Evolutionary conservation across 2,329 filamentous ascomycete genomes (phyloP).

Genomic region (Hypomyces perniciosus): DNA sequence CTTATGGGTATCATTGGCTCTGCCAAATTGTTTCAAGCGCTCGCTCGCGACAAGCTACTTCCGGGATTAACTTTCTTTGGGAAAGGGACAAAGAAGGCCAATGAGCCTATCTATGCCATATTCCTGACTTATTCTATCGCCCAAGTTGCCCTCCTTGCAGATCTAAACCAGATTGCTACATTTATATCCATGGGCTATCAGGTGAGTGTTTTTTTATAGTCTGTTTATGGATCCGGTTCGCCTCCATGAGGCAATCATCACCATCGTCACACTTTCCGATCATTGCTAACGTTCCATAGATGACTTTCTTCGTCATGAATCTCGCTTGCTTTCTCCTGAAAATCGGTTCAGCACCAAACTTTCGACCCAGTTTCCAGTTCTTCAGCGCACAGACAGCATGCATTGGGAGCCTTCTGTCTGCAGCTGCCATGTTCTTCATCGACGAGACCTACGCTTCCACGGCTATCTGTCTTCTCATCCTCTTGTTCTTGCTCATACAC

Average conservation of each 20-base stretch:
- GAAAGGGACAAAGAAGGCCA: constrained; percentile 62
- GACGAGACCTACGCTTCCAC: constrained; percentile 73
- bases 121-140: constrained; percentile 68
- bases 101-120: constrained; percentile 73
- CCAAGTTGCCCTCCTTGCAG: constrained; percentile 72
- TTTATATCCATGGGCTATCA: constrained; percentile 89
- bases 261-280: too few relatives aligned
- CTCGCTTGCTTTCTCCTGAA: constrained; percentile 81
- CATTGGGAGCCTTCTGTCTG: constrained; percentile 67
- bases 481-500: constrained; percentile 80
- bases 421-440: constrained; percentile 83
- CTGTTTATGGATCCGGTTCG: neutral
- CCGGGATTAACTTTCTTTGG: constrained; percentile 71
- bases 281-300: constrained; percentile 36
- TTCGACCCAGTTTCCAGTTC: constrained; percentile 80
- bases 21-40: constrained; percentile 76
- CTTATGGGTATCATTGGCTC: constrained; percentile 83
- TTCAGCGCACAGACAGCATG: constrained; percentile 83
- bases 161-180: constrained; percentile 83
- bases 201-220: constrained; percentile 30
- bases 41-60: constrained; percentile 71
- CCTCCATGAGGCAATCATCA: neutral
- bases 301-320: constrained; percentile 88
- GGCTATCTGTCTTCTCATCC: constrained; percentile 65
- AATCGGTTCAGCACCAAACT: constrained; percentile 82